A percentile compares a stretch with the other conserved stretches of the same genome.
Evolutionary conservation across 1,139 yeast genomes (phyloP).

Genomic region (Eremothecium coryli): DNA sequence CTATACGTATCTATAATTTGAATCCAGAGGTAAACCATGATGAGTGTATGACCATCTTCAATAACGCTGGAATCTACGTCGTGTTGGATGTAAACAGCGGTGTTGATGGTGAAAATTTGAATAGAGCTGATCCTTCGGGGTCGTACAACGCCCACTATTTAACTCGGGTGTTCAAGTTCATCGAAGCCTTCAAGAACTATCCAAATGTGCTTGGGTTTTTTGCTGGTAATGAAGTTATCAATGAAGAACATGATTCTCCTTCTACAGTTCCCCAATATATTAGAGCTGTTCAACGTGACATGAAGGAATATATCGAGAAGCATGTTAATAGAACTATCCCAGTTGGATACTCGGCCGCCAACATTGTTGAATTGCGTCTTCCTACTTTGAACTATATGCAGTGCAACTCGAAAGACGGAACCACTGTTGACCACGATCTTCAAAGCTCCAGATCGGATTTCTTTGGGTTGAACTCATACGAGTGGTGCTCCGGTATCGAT

Average conservation of each 20-base stretch:
- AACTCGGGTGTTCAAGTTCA: slow-evolving; percentile 66
- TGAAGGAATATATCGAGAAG: slow-evolving; percentile 66
- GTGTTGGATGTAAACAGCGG: slow-evolving; percentile 86
- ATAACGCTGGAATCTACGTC: slow-evolving; percentile 82
- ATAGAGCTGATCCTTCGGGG: slow-evolving; percentile 64
- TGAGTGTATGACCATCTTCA: slow-evolving; percentile 76
- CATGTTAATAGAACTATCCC: slow-evolving; percentile 69
- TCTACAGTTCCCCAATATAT: slow-evolving; percentile 53
- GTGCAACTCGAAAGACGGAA: slow-evolving; percentile 46
- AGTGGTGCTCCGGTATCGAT: slow-evolving; percentile 77
- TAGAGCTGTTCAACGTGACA: slow-evolving; percentile 87
- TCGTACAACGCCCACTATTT: slow-evolving; percentile 61
- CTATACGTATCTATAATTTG: slow-evolving; percentile 59
- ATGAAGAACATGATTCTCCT: slow-evolving; percentile 64
- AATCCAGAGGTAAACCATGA: slow-evolving; percentile 76
- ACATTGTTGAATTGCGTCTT: slow-evolving; percentile 58
- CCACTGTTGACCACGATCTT: slow-evolving; percentile 34
- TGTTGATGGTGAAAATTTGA: slow-evolving; percentile 48
- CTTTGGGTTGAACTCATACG: slow-evolving; percentile 85
- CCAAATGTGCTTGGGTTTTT: slow-evolving; percentile 85
- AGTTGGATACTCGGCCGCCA: slow-evolving; percentile 91
- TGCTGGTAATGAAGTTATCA: slow-evolving; percentile 88
- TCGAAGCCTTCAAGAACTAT: slow-evolving; percentile 74
- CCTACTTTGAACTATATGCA: slow-evolving; percentile 77
- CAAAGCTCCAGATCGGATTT: slow-evolving; percentile 70